Base-by-base conservation (phyloP, 306 rosid species). In the Parietaria judaica region DNA sequence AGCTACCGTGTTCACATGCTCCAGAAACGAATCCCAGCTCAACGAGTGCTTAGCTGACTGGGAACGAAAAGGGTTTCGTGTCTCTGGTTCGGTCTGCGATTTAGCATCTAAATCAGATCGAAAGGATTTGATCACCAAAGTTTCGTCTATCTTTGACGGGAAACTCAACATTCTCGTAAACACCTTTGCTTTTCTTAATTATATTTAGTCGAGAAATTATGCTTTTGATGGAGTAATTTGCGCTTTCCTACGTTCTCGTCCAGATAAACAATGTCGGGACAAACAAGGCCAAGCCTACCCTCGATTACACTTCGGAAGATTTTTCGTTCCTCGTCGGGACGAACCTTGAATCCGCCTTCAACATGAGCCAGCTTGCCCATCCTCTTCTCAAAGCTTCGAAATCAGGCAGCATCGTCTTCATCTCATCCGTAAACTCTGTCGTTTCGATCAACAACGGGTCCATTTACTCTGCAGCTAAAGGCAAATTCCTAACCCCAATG, bases 371-470 rank as follows among this genome's bases (percentile, higher is more conserved):
- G 67, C 85, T 79, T 5, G 76, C 85, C 51, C 57, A 79, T 48
- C 85, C 88, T 39, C 75, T 83, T 36, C 71, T 83, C 8, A 72
- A 77, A 67, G 74, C 75, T 15, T 80, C 85, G 1, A 81, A 66
- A 60, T 55, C 63, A 3, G 85, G 74, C 0, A 69, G 41, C 74
- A 64, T 83, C 6, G 69, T 74, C 3, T 77, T 71, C 16, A 7
- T 79, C 7, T 74, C 88, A n/a, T 77, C 85, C 14, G 49, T 67
- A 53, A 61, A 65, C 8, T 69, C 77, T 34, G 62, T 49, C 1
- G 63, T 37, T 6, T 67, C 77, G 31, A 0, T 69, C 3, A 55
- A 71, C 15, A 0, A 36, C 38, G 16, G 44, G 7, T 49, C 80
- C 47, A 12, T 65, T 16, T 83, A 72, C 56, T 0, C 66, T 45